Percentiles rank a stretch among this genome's conserved stretches.
Evolutionary conservation across 1,139 yeast species (phyloP).

Genomic region (Taiozyma sp.): DNA sequence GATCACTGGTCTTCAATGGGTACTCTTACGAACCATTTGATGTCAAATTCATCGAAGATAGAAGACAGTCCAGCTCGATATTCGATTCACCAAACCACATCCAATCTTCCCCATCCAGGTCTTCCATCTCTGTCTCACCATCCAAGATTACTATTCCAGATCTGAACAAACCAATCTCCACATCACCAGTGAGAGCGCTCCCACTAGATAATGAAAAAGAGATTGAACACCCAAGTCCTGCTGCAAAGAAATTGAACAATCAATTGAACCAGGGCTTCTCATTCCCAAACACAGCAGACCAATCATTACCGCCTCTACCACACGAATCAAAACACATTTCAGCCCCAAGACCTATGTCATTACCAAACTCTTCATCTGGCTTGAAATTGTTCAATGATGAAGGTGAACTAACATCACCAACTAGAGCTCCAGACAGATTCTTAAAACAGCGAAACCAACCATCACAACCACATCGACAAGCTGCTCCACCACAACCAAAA

Average conservation of each 20-base stretch:
- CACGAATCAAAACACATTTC: not conserved
- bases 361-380: slow-evolving; percentile 2
- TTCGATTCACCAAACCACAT: not conserved
- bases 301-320: slow-evolving; percentile 2
- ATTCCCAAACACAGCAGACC: slow-evolving; percentile 12
- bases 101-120: not conserved
- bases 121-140: not conserved
- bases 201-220: slow-evolving; percentile 19
- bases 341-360: not conserved
- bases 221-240: slow-evolving; percentile 21
- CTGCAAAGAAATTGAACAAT: slow-evolving; percentile 19
- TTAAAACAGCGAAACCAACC: not conserved
- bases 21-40: slow-evolving; percentile 20
- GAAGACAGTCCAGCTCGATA: not conserved
- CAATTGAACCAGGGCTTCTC: slow-evolving; percentile 18
- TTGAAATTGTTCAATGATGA: slow-evolving; percentile 3
- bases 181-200: not conserved
- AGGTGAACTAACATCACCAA: slow-evolving; percentile 1
- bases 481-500: not conserved
- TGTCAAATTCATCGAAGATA: slow-evolving; percentile 2
- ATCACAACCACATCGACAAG: not conserved
- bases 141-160: slow-evolving; percentile 15
- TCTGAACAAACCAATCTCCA: slow-evolving; percentile 3
- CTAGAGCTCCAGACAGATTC: slow-evolving; percentile 2
- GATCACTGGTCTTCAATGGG: slow-evolving; percentile 21